A percentile compares a stretch with the other conserved stretches of the same genome.
Conservation (phyloP, 2,329 filamentous ascomycete species). For the Penicillium sp. region DNA sequence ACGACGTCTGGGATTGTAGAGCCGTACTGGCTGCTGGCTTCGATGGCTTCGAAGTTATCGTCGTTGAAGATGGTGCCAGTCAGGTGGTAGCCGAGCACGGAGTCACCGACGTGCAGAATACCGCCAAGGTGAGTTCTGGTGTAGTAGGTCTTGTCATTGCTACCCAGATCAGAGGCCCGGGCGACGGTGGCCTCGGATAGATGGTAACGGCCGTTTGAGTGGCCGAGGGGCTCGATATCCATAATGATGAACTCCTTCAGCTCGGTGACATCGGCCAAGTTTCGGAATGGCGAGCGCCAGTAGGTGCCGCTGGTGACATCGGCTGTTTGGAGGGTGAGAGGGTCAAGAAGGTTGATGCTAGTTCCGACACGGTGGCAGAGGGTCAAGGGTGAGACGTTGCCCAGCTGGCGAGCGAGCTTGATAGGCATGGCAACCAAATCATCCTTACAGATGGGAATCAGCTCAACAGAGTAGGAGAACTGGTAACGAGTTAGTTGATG, state of each 20-base stretch:
- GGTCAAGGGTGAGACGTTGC: conserved; percentile 85
- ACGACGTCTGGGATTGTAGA: conserved; percentile 88
- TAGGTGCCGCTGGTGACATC: conserved; percentile 83
- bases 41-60: conserved; percentile 79
- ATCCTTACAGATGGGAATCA: conserved; percentile 96
- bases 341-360: conserved; percentile 86
- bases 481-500: conserved; percentile 45
- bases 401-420: conserved; percentile 81
- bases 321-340: conserved; percentile 86
- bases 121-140: conserved; percentile 87
- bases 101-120: conserved; percentile 86
- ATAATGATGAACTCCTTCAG: conserved; percentile 93
- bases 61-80: conserved; percentile 94
- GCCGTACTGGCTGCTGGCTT: conserved; percentile 75
- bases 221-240: conserved; percentile 83
- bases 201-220: conserved; percentile 78
- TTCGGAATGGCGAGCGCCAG: conserved; percentile 87
- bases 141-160: conserved; percentile 87
- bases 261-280: conserved; percentile 81
- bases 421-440: conserved; percentile 93
- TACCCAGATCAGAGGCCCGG: conserved; percentile 81
- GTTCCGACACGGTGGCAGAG: conserved; percentile 90
- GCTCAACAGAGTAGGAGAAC: conserved; percentile 83
- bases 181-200: conserved; percentile 89
- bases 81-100: conserved; percentile 91